Evolutionary conservation across 2,329 filamentous ascomycete species (phyloP).

Genomic region (Amauroascus niger): DNA sequence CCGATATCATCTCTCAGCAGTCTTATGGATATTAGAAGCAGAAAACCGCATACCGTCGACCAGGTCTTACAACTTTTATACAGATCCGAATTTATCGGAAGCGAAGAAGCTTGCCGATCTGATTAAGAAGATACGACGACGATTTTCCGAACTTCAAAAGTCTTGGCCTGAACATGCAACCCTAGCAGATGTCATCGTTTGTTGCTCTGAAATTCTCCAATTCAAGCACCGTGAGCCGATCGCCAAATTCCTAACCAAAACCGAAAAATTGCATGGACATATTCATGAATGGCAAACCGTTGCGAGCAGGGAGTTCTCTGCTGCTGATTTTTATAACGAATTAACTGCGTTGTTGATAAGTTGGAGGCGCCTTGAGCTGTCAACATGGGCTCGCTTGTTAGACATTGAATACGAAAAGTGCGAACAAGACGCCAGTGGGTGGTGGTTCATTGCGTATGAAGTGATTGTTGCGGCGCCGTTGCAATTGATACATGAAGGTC

Average conservation of each 20-base stretch:
- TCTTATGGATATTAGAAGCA: constrained; percentile 57
- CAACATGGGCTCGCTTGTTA: constrained; percentile 82
- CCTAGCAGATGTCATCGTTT: constrained; percentile 65
- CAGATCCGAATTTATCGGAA: constrained; percentile 65
- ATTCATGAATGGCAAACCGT: constrained; percentile 94
- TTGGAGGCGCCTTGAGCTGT: constrained; percentile 85
- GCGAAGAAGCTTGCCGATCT: constrained; percentile 62
- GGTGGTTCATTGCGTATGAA: constrained; percentile 97
- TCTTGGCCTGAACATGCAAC: constrained; percentile 65
- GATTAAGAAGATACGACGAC: constrained; percentile 56
- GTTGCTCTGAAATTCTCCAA: constrained; percentile 64
- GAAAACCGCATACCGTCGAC: constrained; percentile 27
- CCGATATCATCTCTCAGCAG: constrained; percentile 53
- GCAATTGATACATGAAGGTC: constrained; percentile 50
- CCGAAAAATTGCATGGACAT: constrained; percentile 76
- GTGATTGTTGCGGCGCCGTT: constrained; percentile 69
- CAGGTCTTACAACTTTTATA: constrained; percentile 76
- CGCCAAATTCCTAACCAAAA: constrained; percentile 71
- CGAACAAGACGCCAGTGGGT: constrained; percentile 67
- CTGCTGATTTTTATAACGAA: constrained; percentile 59
- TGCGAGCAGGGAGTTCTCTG: constrained; percentile 69
- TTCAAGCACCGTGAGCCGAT: constrained; percentile 73
- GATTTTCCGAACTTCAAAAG: constrained; percentile 60
- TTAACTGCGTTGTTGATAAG: constrained; percentile 71
- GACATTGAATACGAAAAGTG: constrained; percentile 73